A percentile compares a stretch with the other conserved stretches of the same genome.
Conservation (phyloP, 2,329 filamentous ascomycete species). For the Apiospora malaysiana region DNA sequence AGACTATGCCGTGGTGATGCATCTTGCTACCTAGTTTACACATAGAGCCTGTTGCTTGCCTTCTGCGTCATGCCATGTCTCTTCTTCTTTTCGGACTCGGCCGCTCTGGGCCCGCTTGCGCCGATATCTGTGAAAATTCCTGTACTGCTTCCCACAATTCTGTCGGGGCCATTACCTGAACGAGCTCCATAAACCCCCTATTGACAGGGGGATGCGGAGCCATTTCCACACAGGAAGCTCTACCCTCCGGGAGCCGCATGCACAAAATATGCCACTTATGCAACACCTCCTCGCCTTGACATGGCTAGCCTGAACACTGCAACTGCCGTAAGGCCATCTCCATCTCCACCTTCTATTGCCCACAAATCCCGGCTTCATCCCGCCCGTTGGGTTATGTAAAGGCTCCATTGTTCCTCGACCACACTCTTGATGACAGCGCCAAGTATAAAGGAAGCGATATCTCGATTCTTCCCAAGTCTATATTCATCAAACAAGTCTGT, state of each 20-base stretch:
- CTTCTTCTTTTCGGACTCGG: not conserved
- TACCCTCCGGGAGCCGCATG: conserved; percentile 1
- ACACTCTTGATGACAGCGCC: not conserved
- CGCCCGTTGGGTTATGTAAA: not conserved
- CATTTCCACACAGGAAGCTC: not conserved
- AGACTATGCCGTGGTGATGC: not conserved
- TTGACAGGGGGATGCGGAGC: not conserved
- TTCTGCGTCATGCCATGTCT: too few relatives aligned
- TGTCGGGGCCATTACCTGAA: not conserved
- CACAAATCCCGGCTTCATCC: not conserved
- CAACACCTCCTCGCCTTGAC: not conserved
- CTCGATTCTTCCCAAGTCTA: not conserved
- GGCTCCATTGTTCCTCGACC: not conserved
- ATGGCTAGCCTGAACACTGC: not conserved
- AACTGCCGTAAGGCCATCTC: not conserved
- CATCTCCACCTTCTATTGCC: conserved; percentile 1
- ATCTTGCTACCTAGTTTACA: too few relatives aligned
- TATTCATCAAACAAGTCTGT: not conserved
- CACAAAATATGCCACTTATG: not conserved
- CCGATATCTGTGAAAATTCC: not conserved
- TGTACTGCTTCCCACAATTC: not conserved
- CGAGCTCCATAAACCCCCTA: not conserved
- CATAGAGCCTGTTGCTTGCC: too few relatives aligned
- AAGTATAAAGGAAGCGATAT: not conserved
- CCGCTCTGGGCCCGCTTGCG: not conserved